A percentile compares a stretch with the other conserved stretches of the same genome.
Conservation (phyloP, 2,329 filamentous ascomycete genomes). For the Blastomyces silverae region DNA sequence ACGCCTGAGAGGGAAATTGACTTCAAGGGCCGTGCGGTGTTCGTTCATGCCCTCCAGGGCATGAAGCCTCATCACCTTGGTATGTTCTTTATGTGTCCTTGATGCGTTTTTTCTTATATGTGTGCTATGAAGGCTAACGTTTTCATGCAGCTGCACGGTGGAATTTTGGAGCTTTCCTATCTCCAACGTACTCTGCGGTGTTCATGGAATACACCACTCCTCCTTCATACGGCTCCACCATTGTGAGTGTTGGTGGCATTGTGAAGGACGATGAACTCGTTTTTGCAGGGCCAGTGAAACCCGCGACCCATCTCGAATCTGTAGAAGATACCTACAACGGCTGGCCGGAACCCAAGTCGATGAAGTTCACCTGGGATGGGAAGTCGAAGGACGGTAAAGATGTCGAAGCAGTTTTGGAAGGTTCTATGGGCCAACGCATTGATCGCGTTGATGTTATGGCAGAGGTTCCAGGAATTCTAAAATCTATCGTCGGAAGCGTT, state of each 20-base stretch:
- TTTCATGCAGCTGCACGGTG: slow-evolving; percentile 60
- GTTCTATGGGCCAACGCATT: slow-evolving; percentile 58
- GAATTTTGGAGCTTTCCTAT: slow-evolving; percentile 92
- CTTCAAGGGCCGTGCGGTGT: slow-evolving; percentile 71
- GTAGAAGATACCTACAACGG: slow-evolving; percentile 69
- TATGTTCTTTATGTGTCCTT: slow-evolving; percentile 32
- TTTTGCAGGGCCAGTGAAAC: slow-evolving; percentile 59
- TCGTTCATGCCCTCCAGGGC: slow-evolving; percentile 81
- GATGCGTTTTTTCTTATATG: background rate
- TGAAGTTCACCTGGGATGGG: slow-evolving; percentile 72
- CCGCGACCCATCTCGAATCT: slow-evolving; percentile 61
- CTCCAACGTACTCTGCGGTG: slow-evolving; percentile 74
- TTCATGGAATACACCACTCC: slow-evolving; percentile 97
- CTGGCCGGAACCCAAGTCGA: slow-evolving; percentile 77
- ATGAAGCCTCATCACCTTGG: slow-evolving; percentile 98
- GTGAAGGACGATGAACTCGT: slow-evolving; percentile 75
- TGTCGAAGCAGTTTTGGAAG: slow-evolving; percentile 63
- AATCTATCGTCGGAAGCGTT: slow-evolving; percentile 80
- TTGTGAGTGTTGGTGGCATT: slow-evolving; percentile 75
- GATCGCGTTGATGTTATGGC: slow-evolving; percentile 95
- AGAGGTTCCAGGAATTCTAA: slow-evolving; percentile 91
- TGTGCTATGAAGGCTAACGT: background rate
- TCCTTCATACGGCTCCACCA: slow-evolving; percentile 79
- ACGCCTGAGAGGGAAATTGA: slow-evolving; percentile 75
- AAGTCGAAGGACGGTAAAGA: slow-evolving; percentile 68